Evolutionary conservation across 1,284 basidiomycete genomes (phyloP), one percentile per base, ranked within the genome.

Genomic region (Uromyces viciae-fabae): DNA sequence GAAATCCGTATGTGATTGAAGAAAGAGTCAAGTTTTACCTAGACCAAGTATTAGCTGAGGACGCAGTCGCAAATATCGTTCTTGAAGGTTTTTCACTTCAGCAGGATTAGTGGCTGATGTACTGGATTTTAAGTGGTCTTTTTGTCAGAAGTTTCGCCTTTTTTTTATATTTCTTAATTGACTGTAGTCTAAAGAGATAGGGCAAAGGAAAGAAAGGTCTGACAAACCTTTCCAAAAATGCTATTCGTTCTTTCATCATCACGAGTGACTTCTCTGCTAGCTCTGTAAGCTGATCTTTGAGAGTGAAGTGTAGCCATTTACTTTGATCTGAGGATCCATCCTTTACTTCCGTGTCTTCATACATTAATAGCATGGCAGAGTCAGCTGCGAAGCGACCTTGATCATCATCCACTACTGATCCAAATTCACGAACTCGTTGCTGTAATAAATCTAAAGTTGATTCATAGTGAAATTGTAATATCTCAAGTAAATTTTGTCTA

Each of bases 31-130:
- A 56, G 28, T 17, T 91, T 78, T 84, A 93, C 93, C 90, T 8
- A 96, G 88, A 1, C 91, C 91, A 83, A 92, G 91, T 19, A 95
- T 88, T 31, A 94, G 88, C 75, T 90, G 89, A 0, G 93, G 92
- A 33, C 93, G 89, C 22, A 92, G 87, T 58, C 89, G 87, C 58
- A 88, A 87, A 86, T 94, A 94, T 66, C 88, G 89, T 49, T 91
- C 90, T 52, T 89, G 87, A 0, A 94, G 87, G 33, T 89, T 88
- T 33, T 89, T 87, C 49, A 86, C 86, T 81, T 93, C 91, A 1
- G 68, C 33, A 62, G 71, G 77, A 22, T 54, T 71, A 31, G 56
- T 49, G 19, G 68, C 68, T 54, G 62, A 56, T 17, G 54, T 72
- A 49, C 77, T 79, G 25, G 42, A 42, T 62, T 62, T 62, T 31